Conservation (phyloP, 257 asterid species). For the Salvia rosmarinus region DNA sequence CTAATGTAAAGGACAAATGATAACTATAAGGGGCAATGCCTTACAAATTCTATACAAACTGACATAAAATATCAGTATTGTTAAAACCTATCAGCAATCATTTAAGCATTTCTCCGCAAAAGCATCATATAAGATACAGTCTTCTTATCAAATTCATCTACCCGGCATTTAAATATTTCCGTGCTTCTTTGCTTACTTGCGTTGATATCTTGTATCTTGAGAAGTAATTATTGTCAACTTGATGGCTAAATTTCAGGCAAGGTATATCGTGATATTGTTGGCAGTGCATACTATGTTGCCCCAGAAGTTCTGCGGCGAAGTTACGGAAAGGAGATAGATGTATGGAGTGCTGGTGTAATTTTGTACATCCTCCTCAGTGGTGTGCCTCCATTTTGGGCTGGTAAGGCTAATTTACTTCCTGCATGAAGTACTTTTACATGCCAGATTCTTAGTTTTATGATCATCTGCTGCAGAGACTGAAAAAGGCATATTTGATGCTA, state of each 20-base stretch:
- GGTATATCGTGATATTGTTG: conserved; percentile 80
- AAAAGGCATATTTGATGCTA: conserved; percentile 60
- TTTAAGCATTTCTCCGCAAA: neutral
- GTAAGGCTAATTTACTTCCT: conserved; percentile 42
- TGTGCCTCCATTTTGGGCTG: conserved; percentile 98
- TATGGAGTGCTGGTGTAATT: conserved; percentile 96
- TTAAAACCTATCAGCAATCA: neutral
- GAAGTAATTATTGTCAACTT: neutral
- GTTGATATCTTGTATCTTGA: conserved; percentile 7
- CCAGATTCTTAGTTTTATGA: neutral
- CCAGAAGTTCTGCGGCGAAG: conserved; percentile 81
- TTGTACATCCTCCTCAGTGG: conserved; percentile 85
- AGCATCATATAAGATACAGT: neutral
- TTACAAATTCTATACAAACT: neutral
- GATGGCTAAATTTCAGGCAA: conserved; percentile 53
- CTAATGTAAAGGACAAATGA: neutral
- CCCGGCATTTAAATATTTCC: neutral
- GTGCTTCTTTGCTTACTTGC: neutral
- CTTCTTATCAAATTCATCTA: neutral
- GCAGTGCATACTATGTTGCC: conserved; percentile 91
- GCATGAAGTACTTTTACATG: neutral
- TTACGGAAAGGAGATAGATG: conserved; percentile 83
- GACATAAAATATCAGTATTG: neutral
- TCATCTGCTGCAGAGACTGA: conserved; percentile 53
- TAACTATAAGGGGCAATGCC: neutral